Evolutionary conservation across 73 alveolate species (phyloP), one percentile per base, ranked within the genome.

Genomic region (Symbiodinium pilosum): DNA sequence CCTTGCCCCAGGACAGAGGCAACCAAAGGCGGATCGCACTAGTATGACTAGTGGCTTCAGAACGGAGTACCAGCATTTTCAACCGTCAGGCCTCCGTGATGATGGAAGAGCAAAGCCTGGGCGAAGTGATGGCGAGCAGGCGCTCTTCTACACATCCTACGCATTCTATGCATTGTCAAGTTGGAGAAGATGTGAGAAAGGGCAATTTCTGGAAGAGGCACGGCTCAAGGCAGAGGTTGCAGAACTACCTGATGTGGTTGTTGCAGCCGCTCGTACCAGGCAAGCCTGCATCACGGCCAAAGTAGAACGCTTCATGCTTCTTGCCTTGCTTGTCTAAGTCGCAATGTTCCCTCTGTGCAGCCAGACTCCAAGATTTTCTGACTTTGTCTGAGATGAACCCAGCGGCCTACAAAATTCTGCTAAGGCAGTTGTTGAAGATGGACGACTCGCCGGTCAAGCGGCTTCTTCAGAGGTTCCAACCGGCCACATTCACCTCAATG

Each of bases 391-490:
- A n/a, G n/a, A n/a, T n/a, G n/a, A n/a, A n/a, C n/a, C n/a, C n/a
- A n/a, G n/a, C n/a, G n/a, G n/a, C n/a, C n/a, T n/a, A n/a, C n/a
- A n/a, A n/a, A n/a, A n/a, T n/a, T 24, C 81, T 34, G 24, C 77
- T 64, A 36, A 91, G 96, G 96, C 96, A 91, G 75, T 39, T 91
- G 88, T 43, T 91, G 81, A 91, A 85, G 88, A 91, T 69, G 96
- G 96, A 91, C 81, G 77, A 91, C 77, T 91, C 96, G 56, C 96
- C 96, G 64, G 77, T 91, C 88, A 91, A 91, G 28, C 96, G 96
- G 54, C 77, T 91, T n/a, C 54, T 91, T 34, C 96, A 91, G 88
- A 91, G 96, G 96, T 5, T 4, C n/a, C n/a, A 8, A 75, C 83
- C 9, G 83, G 34, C 8, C 41, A 11, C 41, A 20, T 56, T 56